Percentiles rank a stretch among this genome's conserved stretches.
Evolutionary conservation across 1,284 basidiomycete genomes (phyloP).

Genomic region (Xerocomus nothofagi): DNA sequence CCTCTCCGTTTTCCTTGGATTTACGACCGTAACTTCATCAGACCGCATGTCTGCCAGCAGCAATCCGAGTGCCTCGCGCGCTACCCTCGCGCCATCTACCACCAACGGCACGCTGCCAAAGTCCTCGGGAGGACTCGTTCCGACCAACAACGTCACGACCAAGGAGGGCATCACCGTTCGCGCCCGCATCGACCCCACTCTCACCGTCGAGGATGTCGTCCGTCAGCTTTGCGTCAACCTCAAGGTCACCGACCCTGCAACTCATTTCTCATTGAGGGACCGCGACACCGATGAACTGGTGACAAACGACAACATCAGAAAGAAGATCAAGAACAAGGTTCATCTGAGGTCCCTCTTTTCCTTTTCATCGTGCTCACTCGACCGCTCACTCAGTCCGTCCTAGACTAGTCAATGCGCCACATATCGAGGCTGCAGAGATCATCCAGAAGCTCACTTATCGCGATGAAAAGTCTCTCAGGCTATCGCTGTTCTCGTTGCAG

Average conservation of each 20-base stretch:
- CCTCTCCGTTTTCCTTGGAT: neutral
- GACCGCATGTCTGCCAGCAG: constrained; percentile 23
- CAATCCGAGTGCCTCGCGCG: constrained; percentile 36
- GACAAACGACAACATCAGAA: constrained; percentile 85
- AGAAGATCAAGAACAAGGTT: constrained; percentile 77
- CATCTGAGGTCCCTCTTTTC: constrained; percentile 69
- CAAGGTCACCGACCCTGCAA: constrained; percentile 79
- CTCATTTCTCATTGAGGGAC: constrained; percentile 84
- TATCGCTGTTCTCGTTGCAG: constrained; percentile 80
- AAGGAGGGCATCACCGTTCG: constrained; percentile 71
- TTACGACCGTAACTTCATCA: no score
- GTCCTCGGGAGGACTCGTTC: constrained; percentile 51
- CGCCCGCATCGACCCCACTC: constrained; percentile 76
- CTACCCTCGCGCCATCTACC: constrained; percentile 26
- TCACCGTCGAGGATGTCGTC: constrained; percentile 78
- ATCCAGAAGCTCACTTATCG: constrained; percentile 67
- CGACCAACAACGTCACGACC: constrained; percentile 79
- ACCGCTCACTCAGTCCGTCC: constrained; percentile 3
- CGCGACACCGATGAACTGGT: constrained; percentile 83
- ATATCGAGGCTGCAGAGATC: constrained; percentile 79
- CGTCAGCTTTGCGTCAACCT: constrained; percentile 78
- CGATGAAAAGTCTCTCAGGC: constrained; percentile 63
- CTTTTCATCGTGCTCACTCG: neutral
- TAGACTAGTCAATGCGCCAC: constrained; percentile 80
- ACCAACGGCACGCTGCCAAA: constrained; percentile 44